phyloP scores from a whole-genome alignment of 2,329 filamentous ascomycete genomes.

The Fusarium napiforme region DNA sequence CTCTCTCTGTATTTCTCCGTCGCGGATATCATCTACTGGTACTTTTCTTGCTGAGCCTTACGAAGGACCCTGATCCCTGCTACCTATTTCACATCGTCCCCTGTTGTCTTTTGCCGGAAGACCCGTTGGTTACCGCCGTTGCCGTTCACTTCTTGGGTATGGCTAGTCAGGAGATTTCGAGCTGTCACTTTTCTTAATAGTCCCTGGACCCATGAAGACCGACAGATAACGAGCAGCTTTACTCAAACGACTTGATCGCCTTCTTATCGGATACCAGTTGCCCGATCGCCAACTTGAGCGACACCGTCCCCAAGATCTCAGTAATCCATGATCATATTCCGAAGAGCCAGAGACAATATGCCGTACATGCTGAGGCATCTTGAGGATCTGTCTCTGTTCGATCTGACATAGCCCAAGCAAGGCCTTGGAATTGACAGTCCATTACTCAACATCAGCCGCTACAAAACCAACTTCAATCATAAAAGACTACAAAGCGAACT shows the following conservation, averaged over 20 bases:
- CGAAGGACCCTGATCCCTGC: conserved; percentile 27
- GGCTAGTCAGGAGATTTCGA: conserved; percentile 25
- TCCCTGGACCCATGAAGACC: neutral
- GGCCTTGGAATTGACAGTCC: neutral
- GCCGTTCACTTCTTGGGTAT: conserved; percentile 18
- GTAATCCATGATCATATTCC: neutral
- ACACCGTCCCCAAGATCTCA: neutral
- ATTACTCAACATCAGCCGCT: neutral
- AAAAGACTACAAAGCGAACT: neutral
- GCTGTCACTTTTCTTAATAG: neutral
- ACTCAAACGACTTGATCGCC: conserved; percentile 3
- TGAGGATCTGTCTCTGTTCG: neutral
- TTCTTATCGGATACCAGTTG: neutral
- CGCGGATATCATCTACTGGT: neutral
- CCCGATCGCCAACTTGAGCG: neutral
- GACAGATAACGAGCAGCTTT: neutral
- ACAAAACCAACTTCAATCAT: neutral
- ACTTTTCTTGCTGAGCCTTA: conserved; percentile 12
- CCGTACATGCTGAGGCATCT: neutral
- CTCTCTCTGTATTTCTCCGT: conserved; percentile 4
- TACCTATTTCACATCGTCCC: conserved; percentile 1
- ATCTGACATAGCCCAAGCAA: neutral
- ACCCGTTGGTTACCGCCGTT: conserved; percentile 27
- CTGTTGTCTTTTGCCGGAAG: conserved; percentile 9
- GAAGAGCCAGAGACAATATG: conserved; percentile 4